Percentiles rank a stretch among this genome's conserved stretches.
phyloP scores from a whole-genome alignment of 176 grass and related monocot species.

The Aegilops umbellulata region DNA sequence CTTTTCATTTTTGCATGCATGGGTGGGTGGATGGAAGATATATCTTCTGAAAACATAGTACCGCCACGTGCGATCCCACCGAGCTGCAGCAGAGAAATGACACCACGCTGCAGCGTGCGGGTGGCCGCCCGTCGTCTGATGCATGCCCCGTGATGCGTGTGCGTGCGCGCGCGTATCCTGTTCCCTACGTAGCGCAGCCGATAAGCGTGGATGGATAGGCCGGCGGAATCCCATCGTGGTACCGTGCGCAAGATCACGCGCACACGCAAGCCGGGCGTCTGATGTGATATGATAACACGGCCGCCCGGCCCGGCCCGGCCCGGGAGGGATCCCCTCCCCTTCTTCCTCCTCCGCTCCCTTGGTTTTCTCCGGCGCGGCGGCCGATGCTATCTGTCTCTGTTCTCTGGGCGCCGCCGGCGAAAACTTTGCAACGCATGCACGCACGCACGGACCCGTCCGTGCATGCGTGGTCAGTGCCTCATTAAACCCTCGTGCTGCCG shows the following conservation, averaged over 20 bases:
- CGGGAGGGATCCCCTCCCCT: not conserved
- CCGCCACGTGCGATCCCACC: constrained; percentile 16
- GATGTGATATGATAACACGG: constrained; percentile 20
- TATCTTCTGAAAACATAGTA: constrained; percentile 5
- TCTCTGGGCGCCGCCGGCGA: not conserved
- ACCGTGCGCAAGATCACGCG: not conserved
- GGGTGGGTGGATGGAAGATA: not conserved
- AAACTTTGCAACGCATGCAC: not conserved
- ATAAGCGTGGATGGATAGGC: not conserved
- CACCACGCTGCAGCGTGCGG: constrained; percentile 6
- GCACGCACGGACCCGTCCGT: not conserved
- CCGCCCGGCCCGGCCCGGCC: not conserved
- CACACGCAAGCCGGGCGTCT: not conserved
- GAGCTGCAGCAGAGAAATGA: constrained; percentile 25
- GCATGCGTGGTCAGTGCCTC: not conserved
- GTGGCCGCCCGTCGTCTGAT: not conserved
- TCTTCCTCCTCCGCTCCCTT: not conserved
- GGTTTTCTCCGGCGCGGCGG: not conserved
- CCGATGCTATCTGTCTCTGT: not conserved
- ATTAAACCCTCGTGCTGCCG: not conserved
- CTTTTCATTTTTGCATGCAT: not conserved
- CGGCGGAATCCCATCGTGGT: not conserved
- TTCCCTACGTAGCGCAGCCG: not conserved
- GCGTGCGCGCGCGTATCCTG: not conserved
- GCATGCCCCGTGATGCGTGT: not conserved